Evolutionary conservation across 768 basidiomycete genomes (phyloP), one percentile per base, ranked within the genome.

Genomic region (Mycena venus): DNA sequence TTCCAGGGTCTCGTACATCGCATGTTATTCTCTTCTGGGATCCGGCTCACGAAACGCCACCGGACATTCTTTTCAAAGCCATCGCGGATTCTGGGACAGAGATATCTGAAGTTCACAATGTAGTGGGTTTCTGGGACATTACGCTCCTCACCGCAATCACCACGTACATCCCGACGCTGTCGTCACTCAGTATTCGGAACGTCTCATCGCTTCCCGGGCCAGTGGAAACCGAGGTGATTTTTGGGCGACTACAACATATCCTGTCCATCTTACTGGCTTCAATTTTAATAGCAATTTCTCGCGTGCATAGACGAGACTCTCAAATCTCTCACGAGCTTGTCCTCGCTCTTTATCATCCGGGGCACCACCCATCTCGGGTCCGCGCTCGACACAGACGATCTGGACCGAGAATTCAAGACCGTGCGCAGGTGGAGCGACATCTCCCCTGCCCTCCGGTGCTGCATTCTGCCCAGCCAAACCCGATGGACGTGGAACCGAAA

Each of bases 391-490:
- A n/a, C 59, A 5, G 58, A 31, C 3, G 68, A 68, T 15, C 66
- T 69, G 12, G 58, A 69, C 19, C 8, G 34, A 21, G 68, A 69
- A 38, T 69, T 69, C 34, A 3, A 36, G 10, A 60, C 19, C 32
- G 58, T 69, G 34, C 68, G 68, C 23, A 19, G 44, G 42, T 69
- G 68, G 68, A 59, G 68, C 31, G 47, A 60, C 25, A 19, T 44
- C 32, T 60, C 44, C 2, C 58, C 68, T 17, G 21, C 29, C 14
- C 58, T 69, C n/a, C 14, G 11, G 1, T 19, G 23, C 56, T 69
- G 68, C 47, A 14, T 51, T 32, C 25, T 69, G 14, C 36, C 51
- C n/a, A 69, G 68, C 68, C 44, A 49, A 44, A 69, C 68, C 15
- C 11, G 11, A 42, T 69, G 68, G 68, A 4, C 61, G 25, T 59